Conservation (phyloP, 2,329 filamentous ascomycete genomes). For the Ascochyta koolunga region DNA sequence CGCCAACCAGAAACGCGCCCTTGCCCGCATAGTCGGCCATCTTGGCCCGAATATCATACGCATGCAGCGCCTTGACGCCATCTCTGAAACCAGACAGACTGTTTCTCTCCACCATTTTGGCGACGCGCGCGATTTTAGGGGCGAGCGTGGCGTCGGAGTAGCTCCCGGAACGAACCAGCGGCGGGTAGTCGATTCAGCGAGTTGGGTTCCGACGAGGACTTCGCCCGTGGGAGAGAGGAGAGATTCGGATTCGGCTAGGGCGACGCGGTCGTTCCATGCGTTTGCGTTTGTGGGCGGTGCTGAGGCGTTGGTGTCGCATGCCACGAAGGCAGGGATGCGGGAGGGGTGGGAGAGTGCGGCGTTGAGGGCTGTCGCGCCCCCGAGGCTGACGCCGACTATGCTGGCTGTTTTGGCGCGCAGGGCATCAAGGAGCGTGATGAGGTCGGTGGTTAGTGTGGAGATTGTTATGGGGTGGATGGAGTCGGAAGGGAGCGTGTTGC, state of each 20-base stretch:
- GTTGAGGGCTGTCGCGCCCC: constrained; percentile 78
- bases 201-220: constrained; percentile 63
- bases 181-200: constrained; percentile 73
- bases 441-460: constrained; percentile 71
- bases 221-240: constrained; percentile 50
- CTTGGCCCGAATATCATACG: constrained; percentile 68
- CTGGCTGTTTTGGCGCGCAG: constrained; percentile 71
- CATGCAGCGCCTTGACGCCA: constrained; percentile 72
- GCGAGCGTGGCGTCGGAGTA: constrained; percentile 61
- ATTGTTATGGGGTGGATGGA: constrained; percentile 58
- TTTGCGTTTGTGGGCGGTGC: constrained; percentile 75
- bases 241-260: constrained; percentile 65
- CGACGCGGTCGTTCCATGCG: constrained; percentile 80
- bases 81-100: constrained; percentile 71
- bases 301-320: constrained; percentile 79
- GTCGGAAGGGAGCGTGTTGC: constrained; percentile 55
- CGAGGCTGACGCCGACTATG: constrained; percentile 79
- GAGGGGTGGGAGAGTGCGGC: constrained; percentile 70
- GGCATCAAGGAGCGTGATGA: constrained; percentile 69
- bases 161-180: constrained; percentile 73
- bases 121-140: constrained; percentile 63
- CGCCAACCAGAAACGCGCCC: constrained; percentile 74
- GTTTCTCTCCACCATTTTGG: constrained; percentile 72
- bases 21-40: constrained; percentile 63
- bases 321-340: constrained; percentile 66